phyloP scores from a whole-genome alignment of 2,329 filamentous ascomycete species.

The Aspergillus sp. region DNA sequence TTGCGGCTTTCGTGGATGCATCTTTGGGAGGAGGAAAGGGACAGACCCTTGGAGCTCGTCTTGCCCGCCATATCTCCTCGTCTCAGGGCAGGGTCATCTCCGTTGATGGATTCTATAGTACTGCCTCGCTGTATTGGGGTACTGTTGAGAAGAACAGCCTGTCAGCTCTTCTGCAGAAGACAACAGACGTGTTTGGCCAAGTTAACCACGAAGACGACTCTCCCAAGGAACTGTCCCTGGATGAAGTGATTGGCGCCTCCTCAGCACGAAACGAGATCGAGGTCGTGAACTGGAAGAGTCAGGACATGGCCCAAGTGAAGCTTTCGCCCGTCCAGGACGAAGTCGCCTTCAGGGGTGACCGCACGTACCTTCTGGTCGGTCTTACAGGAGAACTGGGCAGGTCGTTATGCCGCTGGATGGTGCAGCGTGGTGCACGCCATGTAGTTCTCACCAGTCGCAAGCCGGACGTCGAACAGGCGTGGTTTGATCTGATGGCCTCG shows the following conservation, averaged over 20 bases:
- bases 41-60: background rate
- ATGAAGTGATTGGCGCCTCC: background rate
- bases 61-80: background rate
- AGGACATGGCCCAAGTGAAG: background rate
- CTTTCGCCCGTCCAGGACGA: background rate
- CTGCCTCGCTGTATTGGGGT: background rate
- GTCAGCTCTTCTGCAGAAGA: background rate
- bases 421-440: background rate
- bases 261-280: background rate
- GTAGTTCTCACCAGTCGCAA: slow-evolving; percentile 4
- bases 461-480: background rate
- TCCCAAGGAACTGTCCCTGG: background rate
- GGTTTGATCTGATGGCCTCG: background rate
- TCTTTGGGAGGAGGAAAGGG: background rate
- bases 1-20: background rate
- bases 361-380: slow-evolving; percentile 4
- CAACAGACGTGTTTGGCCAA: background rate
- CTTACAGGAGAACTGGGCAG: background rate
- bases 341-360: background rate
- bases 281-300: background rate
- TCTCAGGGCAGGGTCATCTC: background rate
- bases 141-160: background rate
- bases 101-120: background rate
- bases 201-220: background rate
- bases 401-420: slow-evolving; percentile 4